Conservation (phyloP, 2,329 filamentous ascomycete species). For the Iodosphaeria phyllophila region DNA sequence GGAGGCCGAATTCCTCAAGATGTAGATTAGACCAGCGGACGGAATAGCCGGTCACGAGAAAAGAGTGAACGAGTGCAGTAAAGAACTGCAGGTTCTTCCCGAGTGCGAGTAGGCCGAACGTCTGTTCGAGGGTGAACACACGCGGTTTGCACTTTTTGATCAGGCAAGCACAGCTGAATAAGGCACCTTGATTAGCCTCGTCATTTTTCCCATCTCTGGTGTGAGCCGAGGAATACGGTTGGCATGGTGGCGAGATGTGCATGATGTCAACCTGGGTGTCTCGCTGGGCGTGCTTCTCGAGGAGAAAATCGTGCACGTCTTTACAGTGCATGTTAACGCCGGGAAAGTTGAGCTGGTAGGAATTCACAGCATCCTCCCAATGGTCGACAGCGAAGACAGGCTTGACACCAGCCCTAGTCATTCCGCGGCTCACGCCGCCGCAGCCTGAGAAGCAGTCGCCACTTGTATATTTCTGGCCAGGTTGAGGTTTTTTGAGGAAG, state of each 20-base stretch:
- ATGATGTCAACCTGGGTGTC: slow-evolving; percentile 41
- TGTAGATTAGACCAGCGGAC: slow-evolving; percentile 47
- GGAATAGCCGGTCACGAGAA: slow-evolving; percentile 48
- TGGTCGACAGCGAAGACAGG: slow-evolving; percentile 48
- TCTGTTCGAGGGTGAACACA: slow-evolving; percentile 63
- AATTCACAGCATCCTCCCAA: slow-evolving; percentile 31
- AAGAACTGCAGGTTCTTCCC: slow-evolving; percentile 39
- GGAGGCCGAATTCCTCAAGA: slow-evolving; percentile 29
- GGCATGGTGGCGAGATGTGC: slow-evolving; percentile 63
- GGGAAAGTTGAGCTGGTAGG: slow-evolving; percentile 40
- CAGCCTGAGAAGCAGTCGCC: slow-evolving; percentile 45
- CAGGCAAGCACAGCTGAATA: slow-evolving; percentile 34
- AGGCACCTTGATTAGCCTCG: slow-evolving; percentile 44
- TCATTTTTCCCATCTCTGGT: slow-evolving; percentile 39
- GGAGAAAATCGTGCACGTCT: slow-evolving; percentile 30
- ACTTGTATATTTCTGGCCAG: slow-evolving; percentile 29
- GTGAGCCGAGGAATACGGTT: slow-evolving; percentile 56
- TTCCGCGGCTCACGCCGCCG: slow-evolving; percentile 39
- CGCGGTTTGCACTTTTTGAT: slow-evolving; percentile 42
- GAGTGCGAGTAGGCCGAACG: slow-evolving; percentile 48
- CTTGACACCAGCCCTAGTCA: slow-evolving; percentile 28
- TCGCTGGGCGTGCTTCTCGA: slow-evolving; percentile 6
- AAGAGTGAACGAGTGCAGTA: slow-evolving; percentile 38
- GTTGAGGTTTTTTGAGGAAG: too few relatives aligned
- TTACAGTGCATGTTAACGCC: slow-evolving; percentile 26